A percentile compares a stretch with the other conserved stretches of the same genome.
These are phyloP conservation scores for Trichoderma parareesei DNA, from an alignment of 495 filamentous ascomycete genomes.

Conservation along the genomic window DNA sequence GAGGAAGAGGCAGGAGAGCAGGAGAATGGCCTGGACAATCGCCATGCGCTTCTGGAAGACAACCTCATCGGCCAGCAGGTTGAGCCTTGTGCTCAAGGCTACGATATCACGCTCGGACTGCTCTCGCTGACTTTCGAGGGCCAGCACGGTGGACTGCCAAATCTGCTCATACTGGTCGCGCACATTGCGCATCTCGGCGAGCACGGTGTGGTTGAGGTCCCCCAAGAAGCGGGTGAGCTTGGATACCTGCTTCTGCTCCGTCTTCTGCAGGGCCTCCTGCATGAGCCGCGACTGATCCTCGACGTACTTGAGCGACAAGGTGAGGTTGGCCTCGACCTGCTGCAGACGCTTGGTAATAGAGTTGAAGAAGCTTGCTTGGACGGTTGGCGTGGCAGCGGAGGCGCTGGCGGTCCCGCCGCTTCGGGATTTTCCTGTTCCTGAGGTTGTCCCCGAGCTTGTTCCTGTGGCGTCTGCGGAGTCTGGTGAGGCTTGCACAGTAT, in stretches of 20 bases:
- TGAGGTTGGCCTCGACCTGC: slow-evolving; percentile 84
- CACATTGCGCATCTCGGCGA: slow-evolving; percentile 74
- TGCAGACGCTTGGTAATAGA: slow-evolving; percentile 87
- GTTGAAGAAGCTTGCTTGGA: slow-evolving; percentile 97
- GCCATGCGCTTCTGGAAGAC: slow-evolving; percentile 94
- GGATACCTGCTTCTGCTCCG: slow-evolving; percentile 77
- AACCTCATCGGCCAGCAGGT: slow-evolving; percentile 84
- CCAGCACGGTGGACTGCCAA: slow-evolving; percentile 89
- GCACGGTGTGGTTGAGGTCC: slow-evolving; percentile 74
- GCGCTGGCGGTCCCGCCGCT: slow-evolving; percentile 41
- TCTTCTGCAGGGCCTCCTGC: slow-evolving; percentile 81
- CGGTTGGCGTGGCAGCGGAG: slow-evolving; percentile 62
- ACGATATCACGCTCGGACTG: slow-evolving; percentile 72
- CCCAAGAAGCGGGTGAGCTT: slow-evolving; percentile 79
- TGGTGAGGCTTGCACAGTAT: not conserved
- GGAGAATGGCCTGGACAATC: slow-evolving; percentile 76
- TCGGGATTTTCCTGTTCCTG: not conserved
- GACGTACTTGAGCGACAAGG: slow-evolving; percentile 89
- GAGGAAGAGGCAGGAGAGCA: slow-evolving; percentile 79
- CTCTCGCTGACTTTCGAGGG: slow-evolving; percentile 78
- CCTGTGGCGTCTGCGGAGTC: not conserved
- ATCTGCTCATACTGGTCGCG: slow-evolving; percentile 87
- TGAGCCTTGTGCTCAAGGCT: slow-evolving; percentile 72
- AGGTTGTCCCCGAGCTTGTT: not conserved
- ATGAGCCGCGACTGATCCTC: slow-evolving; percentile 90